These are phyloP conservation scores for Aspergillus biplanus DNA, from an alignment of 495 filamentous ascomycete genomes.

Conservation along the genomic window DNA sequence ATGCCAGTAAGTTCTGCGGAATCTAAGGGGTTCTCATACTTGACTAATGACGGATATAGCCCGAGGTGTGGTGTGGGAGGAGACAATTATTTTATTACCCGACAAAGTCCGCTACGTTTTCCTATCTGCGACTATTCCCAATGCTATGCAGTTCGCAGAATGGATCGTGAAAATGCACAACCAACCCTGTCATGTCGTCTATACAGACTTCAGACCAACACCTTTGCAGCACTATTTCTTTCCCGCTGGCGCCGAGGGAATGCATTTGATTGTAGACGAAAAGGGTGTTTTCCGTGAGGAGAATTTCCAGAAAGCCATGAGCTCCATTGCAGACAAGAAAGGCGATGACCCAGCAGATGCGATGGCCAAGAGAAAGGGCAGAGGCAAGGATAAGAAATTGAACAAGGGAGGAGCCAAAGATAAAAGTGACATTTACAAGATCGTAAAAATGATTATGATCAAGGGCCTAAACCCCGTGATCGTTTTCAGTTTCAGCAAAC, in stretches of 20 bases:
- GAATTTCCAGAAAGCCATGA: slow-evolving; percentile 96
- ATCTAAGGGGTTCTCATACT: neutral
- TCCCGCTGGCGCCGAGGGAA: slow-evolving; percentile 89
- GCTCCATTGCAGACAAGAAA: slow-evolving; percentile 81
- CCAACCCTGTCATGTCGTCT: slow-evolving; percentile 97
- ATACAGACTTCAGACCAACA: slow-evolving; percentile 96
- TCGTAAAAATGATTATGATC: slow-evolving; percentile 97
- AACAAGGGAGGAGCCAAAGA: slow-evolving; percentile 82
- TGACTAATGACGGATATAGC: slow-evolving; percentile 39
- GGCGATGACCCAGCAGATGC: slow-evolving; percentile 81
- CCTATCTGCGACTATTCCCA: slow-evolving; percentile 97
- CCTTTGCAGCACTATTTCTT: slow-evolving; percentile 98
- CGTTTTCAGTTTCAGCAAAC: slow-evolving; percentile 98
- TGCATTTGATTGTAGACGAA: slow-evolving; percentile 94
- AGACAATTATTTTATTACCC: slow-evolving; percentile 94
- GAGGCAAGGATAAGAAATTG: slow-evolving; percentile 85
- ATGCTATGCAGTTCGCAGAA: slow-evolving; percentile 98
- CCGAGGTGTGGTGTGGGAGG: slow-evolving; percentile 97
- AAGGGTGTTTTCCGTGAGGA: slow-evolving; percentile 93
- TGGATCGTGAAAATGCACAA: slow-evolving; percentile 97
- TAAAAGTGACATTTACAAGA: slow-evolving; percentile 89
- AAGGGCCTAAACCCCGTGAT: slow-evolving; percentile 97
- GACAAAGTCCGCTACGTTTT: slow-evolving; percentile 99
- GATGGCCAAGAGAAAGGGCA: slow-evolving; percentile 77
- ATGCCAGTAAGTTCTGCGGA: slow-evolving; percentile 58